Evolutionary conservation across 306 rosid genomes (phyloP), one percentile per base, ranked within the genome.

Genomic region (Dalbergia cochinchinensis): DNA sequence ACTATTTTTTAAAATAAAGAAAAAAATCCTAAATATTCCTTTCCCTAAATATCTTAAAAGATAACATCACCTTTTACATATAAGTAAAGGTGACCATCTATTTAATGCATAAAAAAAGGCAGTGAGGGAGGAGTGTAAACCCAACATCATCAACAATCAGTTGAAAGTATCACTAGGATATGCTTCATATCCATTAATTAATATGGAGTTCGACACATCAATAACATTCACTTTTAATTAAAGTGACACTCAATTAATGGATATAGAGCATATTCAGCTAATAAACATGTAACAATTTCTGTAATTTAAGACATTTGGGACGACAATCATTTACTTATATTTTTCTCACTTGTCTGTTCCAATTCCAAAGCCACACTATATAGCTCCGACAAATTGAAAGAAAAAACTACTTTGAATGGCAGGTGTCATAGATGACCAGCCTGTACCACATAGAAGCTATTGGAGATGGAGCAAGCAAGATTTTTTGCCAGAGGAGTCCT

Each of bases 381-480:
- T n/a, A 66, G 59, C 69, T 51, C 74, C 26, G 37, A 45, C 1
- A 65, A 77, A 53, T 15, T 53, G 58, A 4, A 47, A 77, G 7
- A 59, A 42, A 31, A 54, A 80, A 13, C 39, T 18, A 48, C n/a
- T 3, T 26, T 48, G 26, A 48, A 80, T 78, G 89, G 83, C 80
- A 39, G 57, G 3, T 4, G 41, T 35, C 39, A 50, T 6, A 16
- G 71, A 76, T 75, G 86, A 76, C 5, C 42, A 35, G 41, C 5
- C 82, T 11, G 77, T 57, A 62, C 85, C 84, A 20, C 76, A 82
- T 8, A 89, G 82, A 86, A 82, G 90, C 12, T 90, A 92, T 50
- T 90, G 95, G 95, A 87, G 95, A 81, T 91, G 93, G 76, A 86
- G 89, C 82, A 91, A 88, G 44, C 88, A 90, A 77, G 97, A 91